These are phyloP conservation scores for Colletotrichum sp. DNA, from an alignment of 2,329 filamentous ascomycete species.

Conservation along the genomic window DNA sequence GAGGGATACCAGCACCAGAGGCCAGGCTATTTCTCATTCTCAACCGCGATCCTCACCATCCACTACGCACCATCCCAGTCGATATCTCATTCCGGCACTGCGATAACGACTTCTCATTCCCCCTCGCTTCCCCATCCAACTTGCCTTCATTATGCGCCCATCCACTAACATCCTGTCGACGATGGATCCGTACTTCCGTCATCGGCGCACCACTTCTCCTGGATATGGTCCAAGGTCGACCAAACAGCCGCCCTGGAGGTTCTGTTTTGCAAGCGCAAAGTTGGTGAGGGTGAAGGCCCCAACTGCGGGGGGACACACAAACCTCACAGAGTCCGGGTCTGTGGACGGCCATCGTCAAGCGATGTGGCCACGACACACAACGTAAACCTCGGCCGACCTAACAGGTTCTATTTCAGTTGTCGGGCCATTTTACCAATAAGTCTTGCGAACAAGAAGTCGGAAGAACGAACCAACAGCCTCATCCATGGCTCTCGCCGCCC, in stretches of 20 bases:
- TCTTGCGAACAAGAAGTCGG: neutral
- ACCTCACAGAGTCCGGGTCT: neutral
- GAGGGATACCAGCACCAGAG: neutral
- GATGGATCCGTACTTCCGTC: neutral
- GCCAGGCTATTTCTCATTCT: neutral
- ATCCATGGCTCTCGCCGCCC: slow-evolving; percentile 2
- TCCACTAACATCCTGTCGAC: neutral
- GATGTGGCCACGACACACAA: neutral
- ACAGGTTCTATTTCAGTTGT: neutral
- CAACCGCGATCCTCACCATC: neutral
- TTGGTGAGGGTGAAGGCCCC: neutral
- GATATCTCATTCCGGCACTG: neutral
- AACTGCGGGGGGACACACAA: neutral
- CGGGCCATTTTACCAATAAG: neutral
- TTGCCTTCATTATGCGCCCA: neutral
- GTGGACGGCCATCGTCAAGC: neutral
- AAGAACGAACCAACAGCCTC: neutral
- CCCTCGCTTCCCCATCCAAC: neutral
- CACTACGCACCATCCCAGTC: neutral
- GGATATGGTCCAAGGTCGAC: neutral
- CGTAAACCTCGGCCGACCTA: neutral
- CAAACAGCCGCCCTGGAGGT: neutral
- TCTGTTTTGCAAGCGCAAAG: neutral
- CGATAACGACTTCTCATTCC: neutral
- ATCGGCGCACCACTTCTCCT: neutral